These are phyloP conservation scores for Massariosphaeria phaeospora DNA, from an alignment of 495 filamentous ascomycete genomes.

Conservation along the genomic window DNA sequence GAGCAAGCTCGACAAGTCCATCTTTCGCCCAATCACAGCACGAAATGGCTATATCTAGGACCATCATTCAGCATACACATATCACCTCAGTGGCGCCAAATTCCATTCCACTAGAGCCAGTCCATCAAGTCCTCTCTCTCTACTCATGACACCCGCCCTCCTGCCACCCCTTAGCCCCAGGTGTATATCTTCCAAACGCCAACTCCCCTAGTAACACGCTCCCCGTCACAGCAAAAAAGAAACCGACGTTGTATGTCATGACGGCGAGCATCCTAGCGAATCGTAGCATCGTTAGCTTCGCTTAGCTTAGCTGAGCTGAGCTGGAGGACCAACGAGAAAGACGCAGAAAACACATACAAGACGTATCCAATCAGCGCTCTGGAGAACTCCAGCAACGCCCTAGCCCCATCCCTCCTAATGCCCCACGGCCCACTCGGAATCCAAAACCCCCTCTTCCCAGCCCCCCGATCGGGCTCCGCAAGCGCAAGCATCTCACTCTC, in stretches of 20 bases:
- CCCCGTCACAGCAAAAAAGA: slow-evolving; percentile 14
- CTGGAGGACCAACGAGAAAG: too few species aligned
- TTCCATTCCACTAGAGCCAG: too few species aligned
- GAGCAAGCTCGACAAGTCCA: too few species aligned
- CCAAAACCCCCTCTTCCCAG: background rate
- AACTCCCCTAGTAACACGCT: slow-evolving; percentile 15
- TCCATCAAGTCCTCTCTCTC: background rate
- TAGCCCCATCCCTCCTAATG: slow-evolving; percentile 12
- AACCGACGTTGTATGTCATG: slow-evolving; percentile 23
- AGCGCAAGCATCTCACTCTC: background rate
- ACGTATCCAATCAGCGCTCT: slow-evolving; percentile 15
- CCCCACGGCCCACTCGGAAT: slow-evolving; percentile 1
- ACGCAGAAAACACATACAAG: background rate
- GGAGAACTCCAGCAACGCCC: slow-evolving; percentile 6
- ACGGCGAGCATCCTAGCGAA: slow-evolving; percentile 13
- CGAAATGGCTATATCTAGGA: too few species aligned
- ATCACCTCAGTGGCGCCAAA: too few species aligned
- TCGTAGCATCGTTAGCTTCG: background rate
- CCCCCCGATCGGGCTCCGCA: background rate
- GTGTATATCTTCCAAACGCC: slow-evolving; percentile 12
- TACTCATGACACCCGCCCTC: slow-evolving; percentile 16
- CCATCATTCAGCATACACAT: too few species aligned
- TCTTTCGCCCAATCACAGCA: too few species aligned
- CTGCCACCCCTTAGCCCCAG: slow-evolving; percentile 8
- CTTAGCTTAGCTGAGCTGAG: too few species aligned